These are phyloP conservation scores for Botryotinia calthae DNA, from an alignment of 2,329 filamentous ascomycete species.

Conservation along the genomic window DNA sequence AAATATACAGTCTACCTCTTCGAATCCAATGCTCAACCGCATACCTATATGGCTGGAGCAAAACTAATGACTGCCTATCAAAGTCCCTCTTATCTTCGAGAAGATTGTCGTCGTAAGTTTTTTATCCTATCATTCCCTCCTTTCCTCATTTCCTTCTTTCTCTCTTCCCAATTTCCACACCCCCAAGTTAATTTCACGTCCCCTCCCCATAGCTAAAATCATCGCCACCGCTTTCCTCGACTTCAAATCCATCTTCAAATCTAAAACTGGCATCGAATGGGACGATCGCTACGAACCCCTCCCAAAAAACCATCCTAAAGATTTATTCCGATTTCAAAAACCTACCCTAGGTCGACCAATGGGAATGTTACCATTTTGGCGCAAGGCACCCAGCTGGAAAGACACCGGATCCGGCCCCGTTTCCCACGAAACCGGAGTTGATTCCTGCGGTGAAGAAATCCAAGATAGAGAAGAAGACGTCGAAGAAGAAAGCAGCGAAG, in stretches of 20 bases:
- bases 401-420: neutral
- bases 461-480: neutral
- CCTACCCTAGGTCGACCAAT: constrained; percentile 26
- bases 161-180: too few relatives aligned
- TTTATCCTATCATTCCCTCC: too few relatives aligned
- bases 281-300: constrained; percentile 45
- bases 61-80: constrained; percentile 43
- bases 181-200: neutral
- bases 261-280: constrained; percentile 59
- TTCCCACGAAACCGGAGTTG: neutral
- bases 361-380: constrained; percentile 26
- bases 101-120: constrained; percentile 38
- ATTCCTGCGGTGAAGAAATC: constrained; percentile 6
- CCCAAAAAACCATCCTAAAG: neutral
- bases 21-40: constrained; percentile 59
- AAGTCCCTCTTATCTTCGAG: constrained; percentile 39
- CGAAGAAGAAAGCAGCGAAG: constrained; percentile 3
- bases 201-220: constrained; percentile 35
- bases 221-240: constrained; percentile 47
- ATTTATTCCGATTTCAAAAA: constrained; percentile 23
- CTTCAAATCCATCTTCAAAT: constrained; percentile 57
- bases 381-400: neutral
- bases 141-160: neutral
- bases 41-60: constrained; percentile 59
- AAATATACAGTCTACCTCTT: constrained; percentile 61